phyloP scores from a whole-genome alignment of 1,284 basidiomycete genomes.

The Ustilago hordei region DNA sequence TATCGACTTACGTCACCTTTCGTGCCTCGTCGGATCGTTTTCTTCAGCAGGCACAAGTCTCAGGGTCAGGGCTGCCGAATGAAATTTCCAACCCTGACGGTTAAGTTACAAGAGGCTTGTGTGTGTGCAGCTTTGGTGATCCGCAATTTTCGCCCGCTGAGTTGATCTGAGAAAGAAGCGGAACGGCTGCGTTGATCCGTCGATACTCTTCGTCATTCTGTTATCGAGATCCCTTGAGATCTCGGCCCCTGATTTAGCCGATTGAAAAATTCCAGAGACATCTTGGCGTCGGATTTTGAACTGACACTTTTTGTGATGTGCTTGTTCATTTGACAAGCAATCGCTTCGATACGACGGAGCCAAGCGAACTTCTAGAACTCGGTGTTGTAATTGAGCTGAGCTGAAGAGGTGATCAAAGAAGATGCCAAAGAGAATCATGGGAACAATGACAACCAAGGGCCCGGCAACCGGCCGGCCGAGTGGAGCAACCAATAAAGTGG shows the following conservation, averaged over 20 bases:
- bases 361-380: not conserved
- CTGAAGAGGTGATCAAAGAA: not conserved
- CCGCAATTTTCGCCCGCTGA: not conserved
- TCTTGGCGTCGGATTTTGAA: conserved; percentile 1
- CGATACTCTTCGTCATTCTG: not conserved
- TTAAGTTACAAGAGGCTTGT: not conserved
- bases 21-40: too few relatives aligned
- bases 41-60: too few relatives aligned
- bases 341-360: not conserved
- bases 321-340: not conserved
- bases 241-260: conserved; percentile 1
- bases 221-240: conserved; percentile 1
- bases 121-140: not conserved
- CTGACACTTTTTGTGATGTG: not conserved
- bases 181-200: not conserved
- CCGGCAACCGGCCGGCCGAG: conserved; percentile 8
- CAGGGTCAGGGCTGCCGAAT: too few relatives aligned
- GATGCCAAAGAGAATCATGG: not conserved
- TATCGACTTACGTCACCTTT: too few relatives aligned
- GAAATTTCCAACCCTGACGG: too few relatives aligned
- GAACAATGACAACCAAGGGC: not conserved
- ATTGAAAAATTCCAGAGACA: conserved; percentile 2
- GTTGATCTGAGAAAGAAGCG: conserved; percentile 1
- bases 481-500: not conserved
- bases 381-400: not conserved